Evolutionary conservation across 495 filamentous ascomycete genomes (phyloP), one percentile per base, ranked within the genome.

Genomic region (Penicillium malachiteum): DNA sequence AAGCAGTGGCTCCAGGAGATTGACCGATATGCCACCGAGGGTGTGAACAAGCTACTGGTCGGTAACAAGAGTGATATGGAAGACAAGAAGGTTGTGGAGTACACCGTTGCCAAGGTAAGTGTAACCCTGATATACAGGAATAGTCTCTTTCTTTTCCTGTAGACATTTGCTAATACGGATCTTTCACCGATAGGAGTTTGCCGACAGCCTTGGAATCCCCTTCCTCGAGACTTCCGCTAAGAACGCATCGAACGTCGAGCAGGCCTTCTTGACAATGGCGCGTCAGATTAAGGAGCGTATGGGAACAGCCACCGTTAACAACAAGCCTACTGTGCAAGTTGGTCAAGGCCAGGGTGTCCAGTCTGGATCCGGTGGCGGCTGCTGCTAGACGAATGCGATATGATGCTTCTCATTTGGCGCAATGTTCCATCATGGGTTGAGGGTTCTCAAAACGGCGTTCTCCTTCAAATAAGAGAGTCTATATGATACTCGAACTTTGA

Each of bases 1-100:
- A 97, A 97, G 88, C 95, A 97, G 81, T 98, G 94, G 94, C 87
- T 98, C 55, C 95, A 97, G 72, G 95, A 98, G 78, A 98, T 98
- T 61, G 95, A 98, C 77, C 86, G 95, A 65, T 97, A 98, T 65
- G 94, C 94, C 57, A 97, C 94, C 51, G 94, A 98, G 75, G 95
- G 95, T 65, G 94, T 98, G 65, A 98, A 97, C 83, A 97, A 97
- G 79, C 84, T 98, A 48, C 86, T 98, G 52, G 94, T 98, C 52
- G 94, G 94, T 65, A 98, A 98, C 86, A 98, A 98, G 87, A 95
- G 90, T 73, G 94, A 98, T 89, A 97, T 98, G 90, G 85, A 94
- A 61, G 94, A 98, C 77, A 97, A 98, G 88, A 98, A 97, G 80
- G 95, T 97, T 9, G 94, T 98, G 39, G 95, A 97, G 71, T 97